Conservation (phyloP, 2,329 filamentous ascomycete genomes). For the Lachnellula arida region DNA sequence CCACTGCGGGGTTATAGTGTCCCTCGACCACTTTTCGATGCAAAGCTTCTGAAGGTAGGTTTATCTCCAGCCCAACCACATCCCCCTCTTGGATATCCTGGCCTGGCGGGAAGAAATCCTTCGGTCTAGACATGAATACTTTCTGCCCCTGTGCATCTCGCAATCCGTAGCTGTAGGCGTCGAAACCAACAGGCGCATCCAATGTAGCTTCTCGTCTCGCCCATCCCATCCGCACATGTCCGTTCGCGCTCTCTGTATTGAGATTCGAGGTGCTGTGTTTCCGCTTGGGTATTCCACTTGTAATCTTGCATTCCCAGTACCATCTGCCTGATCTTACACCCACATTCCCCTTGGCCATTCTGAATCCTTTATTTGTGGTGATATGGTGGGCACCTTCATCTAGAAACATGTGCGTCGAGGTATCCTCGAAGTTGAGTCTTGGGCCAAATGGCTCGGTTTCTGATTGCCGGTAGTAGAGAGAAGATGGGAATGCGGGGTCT, state of each 20-base stretch:
- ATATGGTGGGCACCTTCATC: slow-evolving; percentile 70
- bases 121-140: slow-evolving; percentile 89
- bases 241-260: slow-evolving; percentile 27
- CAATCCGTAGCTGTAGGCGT: slow-evolving; percentile 90
- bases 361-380: slow-evolving; percentile 88
- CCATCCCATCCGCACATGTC: slow-evolving; percentile 81
- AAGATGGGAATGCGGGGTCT: slow-evolving; percentile 80
- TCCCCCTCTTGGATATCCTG: slow-evolving; percentile 84
- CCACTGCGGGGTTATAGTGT: slow-evolving; percentile 80
- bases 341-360: slow-evolving; percentile 86
- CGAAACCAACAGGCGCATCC: slow-evolving; percentile 80
- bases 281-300: slow-evolving; percentile 61
- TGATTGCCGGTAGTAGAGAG: slow-evolving; percentile 82
- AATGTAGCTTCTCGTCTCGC: slow-evolving; percentile 74
- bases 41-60: slow-evolving; percentile 75
- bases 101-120: slow-evolving; percentile 76
- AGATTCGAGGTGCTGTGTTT: slow-evolving; percentile 19
- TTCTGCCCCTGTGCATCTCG: slow-evolving; percentile 88
- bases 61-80: slow-evolving; percentile 90
- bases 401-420: slow-evolving; percentile 79
- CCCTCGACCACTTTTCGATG: slow-evolving; percentile 87
- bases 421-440: slow-evolving; percentile 89
- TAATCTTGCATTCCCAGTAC: slow-evolving; percentile 92
- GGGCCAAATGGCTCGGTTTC: slow-evolving; percentile 80
- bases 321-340: slow-evolving; percentile 83